These are phyloP conservation scores for Thelonectria blattea DNA, from an alignment of 2,329 filamentous ascomycete genomes.

Conservation along the genomic window DNA sequence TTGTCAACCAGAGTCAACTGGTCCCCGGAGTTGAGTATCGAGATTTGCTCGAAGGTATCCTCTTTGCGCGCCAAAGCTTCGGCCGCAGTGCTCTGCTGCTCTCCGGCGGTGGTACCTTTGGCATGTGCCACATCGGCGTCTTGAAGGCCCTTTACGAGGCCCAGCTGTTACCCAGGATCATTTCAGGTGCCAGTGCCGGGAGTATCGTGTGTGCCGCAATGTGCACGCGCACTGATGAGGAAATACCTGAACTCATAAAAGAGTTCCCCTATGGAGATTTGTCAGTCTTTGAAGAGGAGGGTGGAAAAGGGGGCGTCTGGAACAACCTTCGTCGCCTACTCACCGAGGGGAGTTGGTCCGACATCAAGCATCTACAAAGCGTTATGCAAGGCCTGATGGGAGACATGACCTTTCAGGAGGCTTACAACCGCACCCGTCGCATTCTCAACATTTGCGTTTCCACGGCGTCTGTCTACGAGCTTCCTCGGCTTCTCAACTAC, in stretches of 20 bases:
- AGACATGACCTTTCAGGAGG: conserved; percentile 93
- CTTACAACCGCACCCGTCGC: conserved; percentile 90
- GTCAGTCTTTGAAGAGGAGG: conserved; percentile 74
- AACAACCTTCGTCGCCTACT: conserved; percentile 75
- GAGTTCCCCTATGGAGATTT: conserved; percentile 82
- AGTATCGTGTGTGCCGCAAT: conserved; percentile 85
- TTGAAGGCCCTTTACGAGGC: conserved; percentile 80
- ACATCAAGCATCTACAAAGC: conserved; percentile 79
- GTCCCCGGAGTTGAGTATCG: conserved; percentile 63
- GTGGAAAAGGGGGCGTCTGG: conserved; percentile 65
- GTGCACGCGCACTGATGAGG: conserved; percentile 78
- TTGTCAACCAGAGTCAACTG: conserved; percentile 67
- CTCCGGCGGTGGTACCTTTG: conserved; percentile 87
- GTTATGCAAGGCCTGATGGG: conserved; percentile 84
- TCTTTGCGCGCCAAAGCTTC: conserved; percentile 78
- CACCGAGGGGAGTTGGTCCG: conserved; percentile 83
- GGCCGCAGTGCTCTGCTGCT: conserved; percentile 83
- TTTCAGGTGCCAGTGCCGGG: conserved; percentile 86
- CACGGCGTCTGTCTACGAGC: conserved; percentile 83
- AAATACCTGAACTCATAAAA: conserved; percentile 72
- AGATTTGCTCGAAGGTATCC: conserved; percentile 69
- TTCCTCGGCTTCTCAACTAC: conserved; percentile 88
- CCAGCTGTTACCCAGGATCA: conserved; percentile 79
- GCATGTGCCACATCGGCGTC: conserved; percentile 91
- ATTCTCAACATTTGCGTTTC: conserved; percentile 96